Evolutionary conservation across 2,329 filamentous ascomycete genomes (phyloP).

Genomic region (Penicillium aurantiogriseum): DNA sequence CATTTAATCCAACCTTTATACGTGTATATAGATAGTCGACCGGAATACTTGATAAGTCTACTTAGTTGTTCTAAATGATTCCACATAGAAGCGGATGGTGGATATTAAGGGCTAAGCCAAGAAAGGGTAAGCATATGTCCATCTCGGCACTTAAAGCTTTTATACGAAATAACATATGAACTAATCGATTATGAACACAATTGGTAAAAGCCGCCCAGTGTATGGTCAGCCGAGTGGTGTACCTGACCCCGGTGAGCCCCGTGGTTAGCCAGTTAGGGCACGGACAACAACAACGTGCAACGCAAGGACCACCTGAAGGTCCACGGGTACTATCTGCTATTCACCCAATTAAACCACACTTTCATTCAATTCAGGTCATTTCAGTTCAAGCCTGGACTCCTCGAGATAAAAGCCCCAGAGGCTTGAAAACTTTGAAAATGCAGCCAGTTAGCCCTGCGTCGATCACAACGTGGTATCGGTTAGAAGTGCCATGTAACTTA

Average conservation of each 20-base stretch:
- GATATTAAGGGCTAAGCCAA: not conserved
- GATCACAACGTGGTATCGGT: constrained; percentile 18
- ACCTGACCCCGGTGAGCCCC: not conserved
- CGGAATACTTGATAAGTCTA: too few species aligned
- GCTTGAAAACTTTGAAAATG: not conserved
- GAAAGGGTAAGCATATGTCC: not conserved
- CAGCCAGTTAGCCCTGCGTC: constrained; percentile 16
- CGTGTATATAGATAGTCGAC: too few species aligned
- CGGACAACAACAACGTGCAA: constrained; percentile 1
- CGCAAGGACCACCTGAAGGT: not conserved
- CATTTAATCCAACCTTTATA: too few species aligned
- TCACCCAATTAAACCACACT: not conserved
- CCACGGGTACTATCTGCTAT: not conserved
- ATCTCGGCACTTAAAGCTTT: not conserved
- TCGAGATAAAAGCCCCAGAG: not conserved
- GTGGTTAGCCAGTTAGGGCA: not conserved
- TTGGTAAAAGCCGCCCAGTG: not conserved
- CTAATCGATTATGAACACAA: not conserved
- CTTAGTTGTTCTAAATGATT: too few species aligned
- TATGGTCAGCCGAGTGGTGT: not conserved
- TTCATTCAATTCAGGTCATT: not conserved
- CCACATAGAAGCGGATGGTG: not conserved
- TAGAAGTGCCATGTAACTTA: not conserved
- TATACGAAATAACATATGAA: not conserved
- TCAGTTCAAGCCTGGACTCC: not conserved